These are phyloP conservation scores for Xylaria multiplex DNA, from an alignment of 2,329 filamentous ascomycete genomes.

Conservation along the genomic window DNA sequence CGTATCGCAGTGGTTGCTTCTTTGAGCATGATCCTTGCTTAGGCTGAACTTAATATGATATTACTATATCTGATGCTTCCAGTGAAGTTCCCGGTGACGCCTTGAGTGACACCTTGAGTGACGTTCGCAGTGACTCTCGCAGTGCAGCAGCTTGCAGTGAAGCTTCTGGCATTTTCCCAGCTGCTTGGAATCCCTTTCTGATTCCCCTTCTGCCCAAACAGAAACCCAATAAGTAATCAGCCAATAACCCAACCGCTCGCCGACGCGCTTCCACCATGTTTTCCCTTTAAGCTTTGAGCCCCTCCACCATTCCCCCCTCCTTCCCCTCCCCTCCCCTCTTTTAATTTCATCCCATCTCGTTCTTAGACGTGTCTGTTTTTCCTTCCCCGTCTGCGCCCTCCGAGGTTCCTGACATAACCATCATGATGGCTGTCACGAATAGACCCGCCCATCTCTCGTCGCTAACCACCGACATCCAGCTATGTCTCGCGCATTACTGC, in stretches of 20 bases:
- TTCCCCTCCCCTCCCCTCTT: not conserved
- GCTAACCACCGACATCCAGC: constrained; percentile 62
- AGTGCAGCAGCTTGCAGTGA: not conserved
- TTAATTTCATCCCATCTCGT: not conserved
- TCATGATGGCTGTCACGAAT: constrained; percentile 42
- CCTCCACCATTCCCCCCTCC: constrained; percentile 7
- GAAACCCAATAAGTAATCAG: not conserved
- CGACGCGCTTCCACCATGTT: constrained; percentile 24
- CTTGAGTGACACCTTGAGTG: not conserved
- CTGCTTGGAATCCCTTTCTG: constrained; percentile 12
- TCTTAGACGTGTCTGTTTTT: not conserved
- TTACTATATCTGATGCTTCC: constrained; percentile 13
- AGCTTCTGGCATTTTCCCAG: constrained; percentile 19
- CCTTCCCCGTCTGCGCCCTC: constrained; percentile 14
- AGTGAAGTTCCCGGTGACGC: too few species aligned
- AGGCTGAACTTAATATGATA: constrained; percentile 29
- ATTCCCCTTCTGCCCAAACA: constrained; percentile 12
- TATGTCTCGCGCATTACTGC: constrained; percentile 77
- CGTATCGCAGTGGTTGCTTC: constrained; percentile 27
- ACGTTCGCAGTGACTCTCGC: too few species aligned
- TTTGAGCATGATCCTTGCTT: constrained; percentile 38
- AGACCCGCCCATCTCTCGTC: constrained; percentile 44
- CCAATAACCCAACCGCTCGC: constrained; percentile 10
- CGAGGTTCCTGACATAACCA: constrained; percentile 23
- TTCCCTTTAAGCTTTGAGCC: constrained; percentile 34